Percentiles rank a stretch among this genome's conserved stretches.
Conservation (phyloP, 1,284 basidiomycete genomes). For the Ustilago shanxiensis region DNA sequence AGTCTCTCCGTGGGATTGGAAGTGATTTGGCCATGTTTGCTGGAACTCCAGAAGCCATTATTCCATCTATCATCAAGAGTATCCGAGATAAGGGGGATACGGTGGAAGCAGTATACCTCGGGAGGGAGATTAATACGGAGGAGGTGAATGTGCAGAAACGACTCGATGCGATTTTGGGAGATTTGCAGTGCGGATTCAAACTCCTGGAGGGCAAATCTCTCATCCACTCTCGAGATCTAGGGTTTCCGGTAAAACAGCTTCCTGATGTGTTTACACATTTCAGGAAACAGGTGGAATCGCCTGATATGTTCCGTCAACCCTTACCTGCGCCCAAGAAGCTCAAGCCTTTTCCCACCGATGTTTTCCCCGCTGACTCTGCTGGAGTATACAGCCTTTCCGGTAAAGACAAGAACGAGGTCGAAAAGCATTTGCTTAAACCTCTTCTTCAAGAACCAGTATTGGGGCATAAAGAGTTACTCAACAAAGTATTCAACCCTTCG, state of each 20-base stretch:
- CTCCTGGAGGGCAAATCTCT: constrained; percentile 46
- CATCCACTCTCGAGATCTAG: constrained; percentile 41
- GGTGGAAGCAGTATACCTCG: constrained; percentile 72
- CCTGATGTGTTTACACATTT: constrained; percentile 66
- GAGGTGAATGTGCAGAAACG: constrained; percentile 55
- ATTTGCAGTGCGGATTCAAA: constrained; percentile 25
- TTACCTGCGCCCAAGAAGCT: constrained; percentile 44
- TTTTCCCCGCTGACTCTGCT: constrained; percentile 19
- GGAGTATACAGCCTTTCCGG: constrained; percentile 39
- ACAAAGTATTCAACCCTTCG: constrained; percentile 14
- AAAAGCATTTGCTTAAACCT: constrained; percentile 47
- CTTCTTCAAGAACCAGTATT: constrained; percentile 48
- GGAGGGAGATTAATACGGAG: constrained; percentile 70
- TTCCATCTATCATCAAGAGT: constrained; percentile 69
- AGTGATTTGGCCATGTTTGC: constrained; percentile 60
- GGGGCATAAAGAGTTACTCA: constrained; percentile 32
- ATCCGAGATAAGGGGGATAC: constrained; percentile 70
- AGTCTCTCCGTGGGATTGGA: constrained; percentile 31
- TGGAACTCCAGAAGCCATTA: constrained; percentile 55
- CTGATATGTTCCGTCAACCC: constrained; percentile 51
- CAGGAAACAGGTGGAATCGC: constrained; percentile 59
- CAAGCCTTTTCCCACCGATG: constrained; percentile 47
- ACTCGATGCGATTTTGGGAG: constrained; percentile 11
- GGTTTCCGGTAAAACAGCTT: constrained; percentile 55
- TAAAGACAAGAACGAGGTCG: constrained; percentile 27